Evolutionary conservation across 305 asterid species (phyloP).

Genomic region (Fraxinus paxiana): DNA sequence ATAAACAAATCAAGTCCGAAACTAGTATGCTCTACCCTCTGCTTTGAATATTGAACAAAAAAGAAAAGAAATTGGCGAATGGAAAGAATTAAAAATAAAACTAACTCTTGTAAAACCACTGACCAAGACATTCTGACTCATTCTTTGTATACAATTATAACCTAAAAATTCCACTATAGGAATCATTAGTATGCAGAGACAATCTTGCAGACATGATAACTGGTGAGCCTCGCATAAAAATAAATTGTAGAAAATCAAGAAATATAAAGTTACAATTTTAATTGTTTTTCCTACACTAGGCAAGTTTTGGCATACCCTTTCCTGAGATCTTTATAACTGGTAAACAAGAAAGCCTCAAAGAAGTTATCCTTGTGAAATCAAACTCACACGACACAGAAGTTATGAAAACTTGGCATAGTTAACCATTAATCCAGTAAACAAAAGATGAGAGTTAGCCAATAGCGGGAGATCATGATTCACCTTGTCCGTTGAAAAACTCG

Average conservation of each 20-base stretch:
- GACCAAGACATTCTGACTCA: neutral
- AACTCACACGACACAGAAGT: conserved; percentile 6
- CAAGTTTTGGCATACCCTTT: neutral
- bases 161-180: neutral
- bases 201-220: neutral
- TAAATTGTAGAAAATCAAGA: neutral
- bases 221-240: neutral
- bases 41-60: conserved; percentile 16
- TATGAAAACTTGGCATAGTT: neutral
- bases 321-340: neutral
- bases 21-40: neutral
- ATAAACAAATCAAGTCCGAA: conserved; percentile 13
- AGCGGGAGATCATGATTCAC: conserved; percentile 31
- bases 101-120: neutral
- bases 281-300: neutral
- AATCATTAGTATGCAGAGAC: neutral
- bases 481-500: conserved; percentile 63
- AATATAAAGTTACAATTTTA: neutral
- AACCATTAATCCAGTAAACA: neutral
- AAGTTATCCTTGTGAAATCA: neutral
- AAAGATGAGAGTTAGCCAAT: neutral
- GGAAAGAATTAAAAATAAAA: neutral
- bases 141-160: neutral
- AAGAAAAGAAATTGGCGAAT: neutral
- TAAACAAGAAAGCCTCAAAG: neutral